phyloP scores from a whole-genome alignment of 2,329 filamentous ascomycete species.

The Xylaria sp. region DNA sequence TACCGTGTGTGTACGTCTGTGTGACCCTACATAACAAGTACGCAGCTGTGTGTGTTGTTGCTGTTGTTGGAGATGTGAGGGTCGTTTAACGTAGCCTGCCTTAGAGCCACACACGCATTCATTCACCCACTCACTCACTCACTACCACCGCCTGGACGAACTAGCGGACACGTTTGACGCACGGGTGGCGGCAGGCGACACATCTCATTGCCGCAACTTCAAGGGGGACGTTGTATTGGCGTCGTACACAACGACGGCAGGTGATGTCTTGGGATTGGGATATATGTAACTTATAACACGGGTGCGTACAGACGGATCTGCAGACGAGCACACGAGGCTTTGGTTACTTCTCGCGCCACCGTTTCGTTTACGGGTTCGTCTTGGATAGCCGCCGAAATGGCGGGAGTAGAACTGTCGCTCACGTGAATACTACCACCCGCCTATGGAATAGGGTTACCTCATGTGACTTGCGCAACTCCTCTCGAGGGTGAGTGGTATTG shows the following conservation, averaged over 20 bases:
- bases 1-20: not conserved
- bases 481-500: too few relatives aligned
- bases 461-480: too few relatives aligned
- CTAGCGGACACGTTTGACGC: constrained; percentile 5
- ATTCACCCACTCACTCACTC: too few relatives aligned
- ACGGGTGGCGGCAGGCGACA: constrained; percentile 11
- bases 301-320: not conserved
- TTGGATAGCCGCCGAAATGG: too few relatives aligned
- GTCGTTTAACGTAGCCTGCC: not conserved
- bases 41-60: not conserved
- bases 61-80: constrained; percentile 15
- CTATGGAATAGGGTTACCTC: too few relatives aligned
- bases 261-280: not conserved
- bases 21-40: too few relatives aligned
- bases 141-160: not conserved
- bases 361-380: too few relatives aligned
- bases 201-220: not conserved
- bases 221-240: too few relatives aligned
- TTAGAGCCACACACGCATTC: not conserved
- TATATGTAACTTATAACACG: not conserved
- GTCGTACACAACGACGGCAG: constrained; percentile 4
- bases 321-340: too few relatives aligned
- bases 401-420: too few relatives aligned
- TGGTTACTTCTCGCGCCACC: too few relatives aligned
- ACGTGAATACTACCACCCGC: too few relatives aligned